These are phyloP conservation scores for Solanum gracilifrons DNA, from an alignment of 257 asterid genomes.

Conservation along the genomic window DNA sequence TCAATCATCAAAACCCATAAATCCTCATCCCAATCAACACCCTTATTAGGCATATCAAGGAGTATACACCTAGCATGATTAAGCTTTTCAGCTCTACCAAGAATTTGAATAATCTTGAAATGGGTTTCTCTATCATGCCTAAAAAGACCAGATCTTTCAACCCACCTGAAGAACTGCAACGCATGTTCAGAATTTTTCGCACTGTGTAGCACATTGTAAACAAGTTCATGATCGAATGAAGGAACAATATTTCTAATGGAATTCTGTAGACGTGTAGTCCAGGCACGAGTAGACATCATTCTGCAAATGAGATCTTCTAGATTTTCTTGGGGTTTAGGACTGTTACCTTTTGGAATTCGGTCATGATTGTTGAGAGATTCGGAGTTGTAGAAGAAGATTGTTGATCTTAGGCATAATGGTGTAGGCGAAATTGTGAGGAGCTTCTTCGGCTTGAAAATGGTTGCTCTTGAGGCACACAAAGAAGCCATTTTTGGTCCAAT, in stretches of 20 bases:
- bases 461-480: neutral
- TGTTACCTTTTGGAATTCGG: constrained; percentile 6
- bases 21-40: constrained; percentile 88
- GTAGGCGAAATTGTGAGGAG: neutral
- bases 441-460: neutral
- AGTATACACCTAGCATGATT: constrained; percentile 87
- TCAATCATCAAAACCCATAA: constrained; percentile 71
- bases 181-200: constrained; percentile 69
- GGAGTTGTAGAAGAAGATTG: neutral
- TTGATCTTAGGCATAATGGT: neutral
- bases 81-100: constrained; percentile 63
- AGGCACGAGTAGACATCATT: constrained; percentile 84
- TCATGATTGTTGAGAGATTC: neutral
- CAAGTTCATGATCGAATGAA: constrained; percentile 56
- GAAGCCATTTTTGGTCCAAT: neutral
- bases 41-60: constrained; percentile 77
- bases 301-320: constrained; percentile 54
- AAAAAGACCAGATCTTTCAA: constrained; percentile 60
- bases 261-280: constrained; percentile 91
- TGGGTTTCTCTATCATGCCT: constrained; percentile 58
- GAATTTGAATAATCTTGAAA: constrained; percentile 61
- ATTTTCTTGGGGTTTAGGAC: constrained; percentile 42
- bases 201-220: constrained; percentile 67
- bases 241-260: constrained; percentile 69
- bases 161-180: constrained; percentile 97